These are phyloP conservation scores for Penicillium sp. DNA, from an alignment of 2,329 filamentous ascomycete species.

Conservation along the genomic window DNA sequence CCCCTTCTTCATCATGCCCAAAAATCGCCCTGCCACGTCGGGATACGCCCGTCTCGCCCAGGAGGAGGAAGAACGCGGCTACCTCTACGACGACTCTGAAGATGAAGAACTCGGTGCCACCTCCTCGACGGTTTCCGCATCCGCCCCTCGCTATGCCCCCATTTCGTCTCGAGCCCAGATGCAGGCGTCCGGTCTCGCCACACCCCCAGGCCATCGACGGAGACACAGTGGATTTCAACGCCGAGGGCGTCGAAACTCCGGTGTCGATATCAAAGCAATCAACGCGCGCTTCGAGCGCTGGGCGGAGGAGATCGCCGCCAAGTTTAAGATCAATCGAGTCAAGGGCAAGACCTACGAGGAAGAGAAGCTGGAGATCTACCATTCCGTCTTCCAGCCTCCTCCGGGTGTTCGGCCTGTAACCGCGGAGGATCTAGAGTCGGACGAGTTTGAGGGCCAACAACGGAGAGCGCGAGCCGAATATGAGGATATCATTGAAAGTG, in stretches of 20 bases:
- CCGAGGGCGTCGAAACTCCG: slow-evolving; percentile 66
- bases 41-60: slow-evolving; percentile 82
- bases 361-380: slow-evolving; percentile 88
- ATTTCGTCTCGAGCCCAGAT: slow-evolving; percentile 50
- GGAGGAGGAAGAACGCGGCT: slow-evolving; percentile 57
- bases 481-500: slow-evolving; percentile 81
- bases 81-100: slow-evolving; percentile 62
- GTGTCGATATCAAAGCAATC: slow-evolving; percentile 96
- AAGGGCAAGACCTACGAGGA: slow-evolving; percentile 71
- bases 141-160: slow-evolving; percentile 58
- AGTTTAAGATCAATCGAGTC: slow-evolving; percentile 81
- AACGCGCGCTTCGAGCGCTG: slow-evolving; percentile 91
- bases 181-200: slow-evolving; percentile 41
- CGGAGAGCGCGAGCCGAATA: slow-evolving; percentile 75
- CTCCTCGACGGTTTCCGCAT: slow-evolving; percentile 52
- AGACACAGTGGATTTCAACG: slow-evolving; percentile 47
- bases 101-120: slow-evolving; percentile 56
- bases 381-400: slow-evolving; percentile 92
- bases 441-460: slow-evolving; percentile 51
- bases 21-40: slow-evolving; percentile 65
- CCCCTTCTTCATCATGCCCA: slow-evolving; percentile 54
- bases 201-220: slow-evolving; percentile 41
- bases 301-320: slow-evolving; percentile 96
- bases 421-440: slow-evolving; percentile 62
- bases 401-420: slow-evolving; percentile 79